Conservation (phyloP, 352 stramenopile species). For the Pythium apleroticum region DNA sequence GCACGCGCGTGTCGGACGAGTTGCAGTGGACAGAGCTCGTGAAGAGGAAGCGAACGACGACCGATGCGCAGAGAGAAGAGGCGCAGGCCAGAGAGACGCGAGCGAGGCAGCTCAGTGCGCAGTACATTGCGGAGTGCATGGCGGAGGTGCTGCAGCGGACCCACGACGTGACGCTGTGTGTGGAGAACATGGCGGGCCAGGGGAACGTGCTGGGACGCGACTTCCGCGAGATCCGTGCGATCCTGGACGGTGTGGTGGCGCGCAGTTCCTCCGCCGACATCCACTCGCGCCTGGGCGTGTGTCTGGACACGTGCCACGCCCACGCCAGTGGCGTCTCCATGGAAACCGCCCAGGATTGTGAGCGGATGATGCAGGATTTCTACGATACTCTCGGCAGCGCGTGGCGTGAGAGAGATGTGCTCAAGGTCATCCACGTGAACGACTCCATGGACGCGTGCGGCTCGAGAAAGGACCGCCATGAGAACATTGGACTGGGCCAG, state of each 20-base stretch:
- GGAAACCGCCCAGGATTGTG: conserved; percentile 25
- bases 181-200: conserved; percentile 51
- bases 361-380: conserved; percentile 38
- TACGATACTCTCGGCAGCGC: conserved; percentile 25
- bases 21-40: conserved; percentile 9
- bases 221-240: conserved; percentile 38
- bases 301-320: conserved; percentile 47
- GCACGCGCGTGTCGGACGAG: conserved; percentile 24
- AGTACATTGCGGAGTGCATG: conserved; percentile 36
- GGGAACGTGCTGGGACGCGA: conserved; percentile 36
- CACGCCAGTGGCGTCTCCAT: conserved; percentile 38
- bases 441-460: conserved; percentile 38
- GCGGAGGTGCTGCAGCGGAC: conserved; percentile 31
- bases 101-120: conserved; percentile 24
- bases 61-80: conserved; percentile 10
- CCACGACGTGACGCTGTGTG: conserved; percentile 31
- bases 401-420: conserved; percentile 27
- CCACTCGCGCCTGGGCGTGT: conserved; percentile 33
- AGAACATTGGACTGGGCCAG: conserved; percentile 39
- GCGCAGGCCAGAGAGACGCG: conserved; percentile 10
- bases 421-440: conserved; percentile 52
- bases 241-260: conserved; percentile 29
- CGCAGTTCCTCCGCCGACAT: background rate
- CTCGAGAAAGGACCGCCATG: conserved; percentile 38
- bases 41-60: conserved; percentile 18